These are phyloP conservation scores for Rhododendron ovatum DNA, from an alignment of 148 eudicot species.

Conservation along the genomic window DNA sequence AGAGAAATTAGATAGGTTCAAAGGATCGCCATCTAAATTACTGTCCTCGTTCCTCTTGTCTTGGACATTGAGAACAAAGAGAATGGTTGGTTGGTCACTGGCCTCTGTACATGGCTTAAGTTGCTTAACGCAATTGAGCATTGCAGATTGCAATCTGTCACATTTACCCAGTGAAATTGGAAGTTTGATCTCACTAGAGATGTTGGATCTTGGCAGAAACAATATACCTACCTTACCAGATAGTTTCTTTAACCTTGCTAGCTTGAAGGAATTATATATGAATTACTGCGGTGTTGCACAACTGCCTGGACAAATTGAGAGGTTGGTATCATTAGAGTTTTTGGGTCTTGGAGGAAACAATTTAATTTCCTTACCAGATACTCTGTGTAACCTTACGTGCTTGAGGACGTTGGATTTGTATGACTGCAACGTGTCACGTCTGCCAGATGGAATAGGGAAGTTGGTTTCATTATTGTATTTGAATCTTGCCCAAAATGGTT, in stretches of 20 bases:
- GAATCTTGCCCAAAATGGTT: not conserved
- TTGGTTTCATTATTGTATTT: not conserved
- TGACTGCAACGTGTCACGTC: not conserved
- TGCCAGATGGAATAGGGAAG: not conserved
- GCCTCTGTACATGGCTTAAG: not conserved
- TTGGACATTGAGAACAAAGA: not conserved
- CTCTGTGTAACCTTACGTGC: not conserved
- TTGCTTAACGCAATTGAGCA: not conserved
- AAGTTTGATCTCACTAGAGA: not conserved
- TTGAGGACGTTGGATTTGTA: not conserved
- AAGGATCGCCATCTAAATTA: not conserved
- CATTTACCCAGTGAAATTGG: conserved; percentile 8
- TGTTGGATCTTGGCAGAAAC: not conserved
- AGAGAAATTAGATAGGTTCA: not conserved
- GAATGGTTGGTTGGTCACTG: not conserved
- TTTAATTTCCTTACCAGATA: not conserved
- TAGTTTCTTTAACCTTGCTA: not conserved
- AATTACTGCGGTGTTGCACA: not conserved
- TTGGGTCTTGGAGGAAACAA: conserved; percentile 1
- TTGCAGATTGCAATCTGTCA: not conserved
- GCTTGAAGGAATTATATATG: not conserved
- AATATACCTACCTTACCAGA: not conserved
- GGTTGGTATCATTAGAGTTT: not conserved
- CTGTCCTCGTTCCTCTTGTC: not conserved
- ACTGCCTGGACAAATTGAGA: not conserved